phyloP scores from a whole-genome alignment of 257 asterid genomes.

The Gynochthodes officinalis region DNA sequence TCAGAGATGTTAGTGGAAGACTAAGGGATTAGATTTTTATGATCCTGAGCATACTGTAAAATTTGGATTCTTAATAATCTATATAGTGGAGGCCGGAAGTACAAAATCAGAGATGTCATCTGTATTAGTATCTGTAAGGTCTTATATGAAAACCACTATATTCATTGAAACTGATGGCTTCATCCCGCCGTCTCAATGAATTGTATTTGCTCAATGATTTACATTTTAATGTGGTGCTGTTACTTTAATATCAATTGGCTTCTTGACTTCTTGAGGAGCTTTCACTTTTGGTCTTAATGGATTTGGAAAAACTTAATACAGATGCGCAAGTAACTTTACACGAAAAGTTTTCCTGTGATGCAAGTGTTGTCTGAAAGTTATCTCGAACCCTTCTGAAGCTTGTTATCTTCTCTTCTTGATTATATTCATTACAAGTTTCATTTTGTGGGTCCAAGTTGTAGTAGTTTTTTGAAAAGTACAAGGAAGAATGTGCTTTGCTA shows the following conservation, averaged over 20 bases:
- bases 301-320: not conserved
- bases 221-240: not conserved
- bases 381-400: not conserved
- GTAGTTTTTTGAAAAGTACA: not conserved
- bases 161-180: not conserved
- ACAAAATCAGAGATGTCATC: no score
- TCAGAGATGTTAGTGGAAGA: no score
- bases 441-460: not conserved
- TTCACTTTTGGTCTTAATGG: not conserved
- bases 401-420: not conserved
- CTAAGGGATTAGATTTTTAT: no score
- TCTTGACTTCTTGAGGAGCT: not conserved
- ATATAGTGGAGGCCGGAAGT: no score
- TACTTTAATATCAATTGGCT: not conserved
- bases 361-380: not conserved
- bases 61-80: no score
- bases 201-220: not conserved
- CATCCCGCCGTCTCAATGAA: not conserved
- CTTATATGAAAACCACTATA: not conserved
- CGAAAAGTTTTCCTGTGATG: not conserved
- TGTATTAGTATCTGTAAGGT: not conserved
- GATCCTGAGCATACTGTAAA: no score
- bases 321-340: not conserved
- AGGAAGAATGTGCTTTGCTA: not conserved
- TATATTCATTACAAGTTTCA: not conserved